These are phyloP conservation scores for Pseudoneurospora amorphoporcata DNA, from an alignment of 495 filamentous ascomycete species.

Conservation along the genomic window DNA sequence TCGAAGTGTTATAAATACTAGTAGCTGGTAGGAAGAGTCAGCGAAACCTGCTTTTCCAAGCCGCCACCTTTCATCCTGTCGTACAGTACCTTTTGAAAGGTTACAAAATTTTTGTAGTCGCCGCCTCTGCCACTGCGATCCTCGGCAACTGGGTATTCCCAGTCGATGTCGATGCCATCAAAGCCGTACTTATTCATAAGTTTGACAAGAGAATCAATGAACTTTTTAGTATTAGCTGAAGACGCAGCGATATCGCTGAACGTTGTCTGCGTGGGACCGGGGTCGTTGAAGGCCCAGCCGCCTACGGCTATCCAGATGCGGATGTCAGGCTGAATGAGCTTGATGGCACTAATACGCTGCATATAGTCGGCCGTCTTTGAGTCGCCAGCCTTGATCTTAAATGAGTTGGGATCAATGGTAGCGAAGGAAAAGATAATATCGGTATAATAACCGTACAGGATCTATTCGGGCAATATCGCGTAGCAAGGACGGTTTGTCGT, in stretches of 20 bases:
- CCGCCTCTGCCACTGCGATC: slow-evolving; percentile 26
- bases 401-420: slow-evolving; percentile 7
- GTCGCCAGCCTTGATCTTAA: slow-evolving; percentile 9
- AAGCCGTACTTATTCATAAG: slow-evolving; percentile 10
- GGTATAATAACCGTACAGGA: slow-evolving; percentile 5
- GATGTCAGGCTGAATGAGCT: slow-evolving; percentile 16
- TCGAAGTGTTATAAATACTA: slow-evolving; percentile 51
- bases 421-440: slow-evolving; percentile 24
- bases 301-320: slow-evolving; percentile 30
- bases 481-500: slow-evolving; percentile 10
- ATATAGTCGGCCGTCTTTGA: neutral
- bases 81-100: slow-evolving; percentile 4
- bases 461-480: slow-evolving; percentile 6
- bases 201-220: slow-evolving; percentile 9
- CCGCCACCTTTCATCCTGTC: no score
- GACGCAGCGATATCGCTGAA: slow-evolving; percentile 15
- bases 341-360: slow-evolving; percentile 16
- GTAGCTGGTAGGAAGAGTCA: slow-evolving; percentile 35
- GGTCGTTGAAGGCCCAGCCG: slow-evolving; percentile 35
- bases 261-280: slow-evolving; percentile 11
- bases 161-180: slow-evolving; percentile 47
- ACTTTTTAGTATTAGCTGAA: slow-evolving; percentile 7
- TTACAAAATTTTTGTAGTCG: slow-evolving; percentile 31
- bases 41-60: no score
- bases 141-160: slow-evolving; percentile 36